phyloP scores from a whole-genome alignment of 768 basidiomycete genomes.

The Mycena kentingensis region DNA sequence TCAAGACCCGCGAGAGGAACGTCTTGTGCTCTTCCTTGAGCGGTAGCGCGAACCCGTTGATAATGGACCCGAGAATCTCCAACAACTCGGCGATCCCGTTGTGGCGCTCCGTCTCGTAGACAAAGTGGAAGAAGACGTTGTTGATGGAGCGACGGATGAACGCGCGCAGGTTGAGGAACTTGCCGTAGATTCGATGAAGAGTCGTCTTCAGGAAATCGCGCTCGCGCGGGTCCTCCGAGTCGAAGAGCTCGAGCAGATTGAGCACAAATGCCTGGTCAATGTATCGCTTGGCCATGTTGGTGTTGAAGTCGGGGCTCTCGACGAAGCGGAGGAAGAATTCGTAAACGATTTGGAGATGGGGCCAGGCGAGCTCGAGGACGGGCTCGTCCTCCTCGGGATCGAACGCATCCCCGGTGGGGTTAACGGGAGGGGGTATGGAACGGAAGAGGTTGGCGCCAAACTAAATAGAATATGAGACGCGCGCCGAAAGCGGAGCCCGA shows the following conservation, averaged over 20 bases:
- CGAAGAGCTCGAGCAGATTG: conserved; percentile 95
- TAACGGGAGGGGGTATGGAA: conserved; percentile 99
- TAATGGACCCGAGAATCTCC: conserved; percentile 98
- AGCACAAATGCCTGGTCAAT: conserved; percentile 96
- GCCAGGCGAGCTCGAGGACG: conserved; percentile 98
- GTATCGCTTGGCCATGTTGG: conserved; percentile 94
- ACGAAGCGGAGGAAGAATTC: conserved; percentile 99
- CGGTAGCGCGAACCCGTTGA: conserved; percentile 97
- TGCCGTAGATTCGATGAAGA: conserved; percentile 97
- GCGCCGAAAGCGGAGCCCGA: conserved; percentile 4
- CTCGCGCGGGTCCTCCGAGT: conserved; percentile 97
- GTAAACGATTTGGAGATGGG: conserved; percentile 98
- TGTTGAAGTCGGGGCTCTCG: conserved; percentile 97
- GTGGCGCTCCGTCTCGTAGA: conserved; percentile 98
- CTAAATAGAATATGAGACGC: conserved; percentile 42
- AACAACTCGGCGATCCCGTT: conserved; percentile 98
- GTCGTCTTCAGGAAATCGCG: conserved; percentile 99
- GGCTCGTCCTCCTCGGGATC: conserved; percentile 99
- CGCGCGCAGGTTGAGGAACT: conserved; percentile 97
- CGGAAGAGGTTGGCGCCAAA: conserved; percentile 98
- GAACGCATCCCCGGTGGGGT: conserved; percentile 97
- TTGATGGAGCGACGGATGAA: conserved; percentile 77
- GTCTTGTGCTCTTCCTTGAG: conserved; percentile 99
- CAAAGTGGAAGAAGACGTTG: conserved; percentile 47
- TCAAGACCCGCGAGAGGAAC: conserved; percentile 90